Conservation (phyloP, 305 asterid genomes). For the Fraxinus nigra region DNA sequence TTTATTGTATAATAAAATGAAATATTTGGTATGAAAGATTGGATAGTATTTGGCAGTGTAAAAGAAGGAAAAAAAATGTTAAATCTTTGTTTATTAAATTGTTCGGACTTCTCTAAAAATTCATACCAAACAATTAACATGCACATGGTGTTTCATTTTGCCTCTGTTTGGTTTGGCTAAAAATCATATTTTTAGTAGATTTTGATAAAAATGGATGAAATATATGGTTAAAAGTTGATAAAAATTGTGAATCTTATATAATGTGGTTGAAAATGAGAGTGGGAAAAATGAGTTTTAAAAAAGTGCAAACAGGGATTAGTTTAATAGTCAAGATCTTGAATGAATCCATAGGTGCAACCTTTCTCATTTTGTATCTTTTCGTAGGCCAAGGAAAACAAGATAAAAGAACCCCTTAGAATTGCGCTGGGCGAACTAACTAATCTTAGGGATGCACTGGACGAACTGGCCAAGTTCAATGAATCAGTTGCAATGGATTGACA, state of each 20-base stretch:
- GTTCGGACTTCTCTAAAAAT: not conserved
- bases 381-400: slow-evolving; percentile 55
- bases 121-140: not conserved
- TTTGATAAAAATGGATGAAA: not conserved
- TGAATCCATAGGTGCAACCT: not conserved
- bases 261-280: not conserved
- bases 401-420: slow-evolving; percentile 52
- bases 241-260: not conserved
- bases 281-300: not conserved
- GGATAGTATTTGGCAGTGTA: not conserved
- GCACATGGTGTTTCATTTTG: not conserved
- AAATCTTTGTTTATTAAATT: not conserved
- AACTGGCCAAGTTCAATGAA: slow-evolving; percentile 53
- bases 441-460: slow-evolving; percentile 50
- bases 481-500: slow-evolving; percentile 23
- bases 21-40: not conserved
- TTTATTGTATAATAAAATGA: not conserved
- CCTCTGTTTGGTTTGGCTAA: not conserved
- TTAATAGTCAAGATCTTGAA: not conserved
- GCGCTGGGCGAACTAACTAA: slow-evolving; percentile 59
- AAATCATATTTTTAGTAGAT: not conserved
- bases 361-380: not conserved
- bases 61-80: not conserved
- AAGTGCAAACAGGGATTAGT: not conserved
- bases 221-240: not conserved